phyloP scores from a whole-genome alignment of 2,329 filamentous ascomycete species.

The Cladosporium phlei region DNA sequence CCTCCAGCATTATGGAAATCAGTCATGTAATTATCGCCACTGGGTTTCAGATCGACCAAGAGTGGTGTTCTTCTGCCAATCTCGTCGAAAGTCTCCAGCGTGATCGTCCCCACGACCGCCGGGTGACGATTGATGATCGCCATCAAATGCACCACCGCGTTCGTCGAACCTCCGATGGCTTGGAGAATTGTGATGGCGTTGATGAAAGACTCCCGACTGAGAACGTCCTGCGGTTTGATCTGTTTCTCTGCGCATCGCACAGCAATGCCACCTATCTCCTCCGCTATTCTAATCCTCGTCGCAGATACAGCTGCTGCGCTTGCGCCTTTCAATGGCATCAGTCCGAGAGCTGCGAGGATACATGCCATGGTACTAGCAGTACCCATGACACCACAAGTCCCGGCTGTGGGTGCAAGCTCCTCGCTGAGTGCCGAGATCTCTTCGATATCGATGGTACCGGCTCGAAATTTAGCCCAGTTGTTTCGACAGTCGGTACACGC shows the following conservation, averaged over 20 bases:
- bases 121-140: constrained; percentile 49
- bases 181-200: constrained; percentile 44
- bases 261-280: constrained; percentile 49
- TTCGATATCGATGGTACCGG: constrained; percentile 63
- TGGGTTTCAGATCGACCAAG: constrained; percentile 49
- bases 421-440: constrained; percentile 68
- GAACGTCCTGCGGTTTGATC: constrained; percentile 40
- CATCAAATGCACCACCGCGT: constrained; percentile 42
- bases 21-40: constrained; percentile 51
- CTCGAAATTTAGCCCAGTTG: constrained; percentile 67
- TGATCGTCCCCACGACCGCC: constrained; percentile 41
- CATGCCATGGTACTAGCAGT: constrained; percentile 56
- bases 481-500: constrained; percentile 72
- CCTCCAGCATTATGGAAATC: constrained; percentile 52
- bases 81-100: constrained; percentile 44
- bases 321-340: constrained; percentile 51
- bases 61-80: constrained; percentile 46
- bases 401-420: constrained; percentile 62
- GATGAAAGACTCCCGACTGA: constrained; percentile 45
- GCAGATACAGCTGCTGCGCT: constrained; percentile 52
- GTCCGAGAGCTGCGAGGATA: constrained; percentile 47
- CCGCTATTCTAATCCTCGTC: constrained; percentile 47
- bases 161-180: constrained; percentile 44
- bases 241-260: constrained; percentile 38
- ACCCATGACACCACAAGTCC: constrained; percentile 55